A percentile compares a stretch with the other conserved stretches of the same genome.
These are phyloP conservation scores for Camillea tinctor DNA, from an alignment of 2,329 filamentous ascomycete species.

Conservation along the genomic window DNA sequence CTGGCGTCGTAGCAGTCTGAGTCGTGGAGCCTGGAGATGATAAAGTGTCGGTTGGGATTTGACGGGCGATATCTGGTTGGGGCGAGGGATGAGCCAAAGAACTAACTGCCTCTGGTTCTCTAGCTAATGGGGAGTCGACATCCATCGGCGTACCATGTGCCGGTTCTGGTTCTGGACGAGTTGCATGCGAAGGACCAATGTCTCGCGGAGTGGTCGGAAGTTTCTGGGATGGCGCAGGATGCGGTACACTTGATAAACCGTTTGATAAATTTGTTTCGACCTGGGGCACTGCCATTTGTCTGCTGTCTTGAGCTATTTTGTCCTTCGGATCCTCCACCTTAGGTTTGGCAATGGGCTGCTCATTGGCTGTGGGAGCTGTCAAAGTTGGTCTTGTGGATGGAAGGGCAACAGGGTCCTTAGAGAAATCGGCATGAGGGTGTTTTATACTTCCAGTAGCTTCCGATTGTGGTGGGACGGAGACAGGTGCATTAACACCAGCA, in stretches of 20 bases:
- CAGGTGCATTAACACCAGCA: too few species aligned
- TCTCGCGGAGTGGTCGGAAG: constrained; percentile 1
- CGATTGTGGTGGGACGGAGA: too few species aligned
- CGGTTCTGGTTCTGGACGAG: constrained; percentile 4
- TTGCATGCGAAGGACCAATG: not conserved
- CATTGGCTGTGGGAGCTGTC: constrained; percentile 5
- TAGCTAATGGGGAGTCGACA: constrained; percentile 10
- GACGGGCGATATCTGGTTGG: constrained; percentile 35
- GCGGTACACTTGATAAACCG: not conserved
- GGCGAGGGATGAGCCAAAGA: constrained; percentile 36
- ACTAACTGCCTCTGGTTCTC: constrained; percentile 18
- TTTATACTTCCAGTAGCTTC: constrained; percentile 4
- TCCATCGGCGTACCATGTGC: constrained; percentile 11
- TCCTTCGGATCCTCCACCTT: constrained; percentile 1
- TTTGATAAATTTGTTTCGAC: not conserved
- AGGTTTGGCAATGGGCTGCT: constrained; percentile 5
- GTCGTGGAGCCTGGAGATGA: constrained; percentile 66
- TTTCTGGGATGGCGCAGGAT: constrained; percentile 3
- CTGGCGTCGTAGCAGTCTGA: constrained; percentile 71
- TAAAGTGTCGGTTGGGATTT: constrained; percentile 40
- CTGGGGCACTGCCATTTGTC: constrained; percentile 5
- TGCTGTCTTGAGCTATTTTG: constrained; percentile 1
- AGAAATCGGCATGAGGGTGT: constrained; percentile 7
- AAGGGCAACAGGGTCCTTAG: not conserved
- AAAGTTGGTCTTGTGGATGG: constrained; percentile 6